Percentiles rank a stretch among this genome's conserved stretches.
phyloP scores from a whole-genome alignment of 768 basidiomycete genomes.

The Leucocoprinus leucothites region DNA sequence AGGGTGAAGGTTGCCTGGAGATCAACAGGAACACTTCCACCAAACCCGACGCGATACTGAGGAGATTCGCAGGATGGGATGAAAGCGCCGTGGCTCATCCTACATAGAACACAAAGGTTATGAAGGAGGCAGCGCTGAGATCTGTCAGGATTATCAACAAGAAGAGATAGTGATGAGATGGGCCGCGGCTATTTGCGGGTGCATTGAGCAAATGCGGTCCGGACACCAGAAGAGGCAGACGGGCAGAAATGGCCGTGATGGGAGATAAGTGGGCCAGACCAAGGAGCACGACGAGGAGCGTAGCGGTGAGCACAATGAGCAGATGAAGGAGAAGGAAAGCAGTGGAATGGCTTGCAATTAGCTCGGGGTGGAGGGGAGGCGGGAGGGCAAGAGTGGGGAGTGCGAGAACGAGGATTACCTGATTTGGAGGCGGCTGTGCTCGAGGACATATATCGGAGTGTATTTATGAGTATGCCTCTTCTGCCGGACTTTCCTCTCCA shows the following conservation, averaged over 20 bases:
- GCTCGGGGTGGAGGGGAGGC: background rate
- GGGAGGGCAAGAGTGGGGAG: background rate
- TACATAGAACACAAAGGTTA: background rate
- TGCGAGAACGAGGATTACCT: slow-evolving; percentile 1
- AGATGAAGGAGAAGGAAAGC: background rate
- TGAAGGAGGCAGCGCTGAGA: background rate
- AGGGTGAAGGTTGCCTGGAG: background rate
- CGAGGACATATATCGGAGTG: slow-evolving; percentile 12
- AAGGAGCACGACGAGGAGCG: background rate
- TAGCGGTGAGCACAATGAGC: background rate
- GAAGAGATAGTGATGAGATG: slow-evolving; percentile 8
- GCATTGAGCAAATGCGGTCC: background rate
- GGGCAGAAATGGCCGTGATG: slow-evolving; percentile 24
- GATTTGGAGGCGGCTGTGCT: slow-evolving; percentile 10
- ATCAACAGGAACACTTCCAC: background rate
- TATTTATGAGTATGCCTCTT: slow-evolving; percentile 11
- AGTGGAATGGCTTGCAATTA: background rate
- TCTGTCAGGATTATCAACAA: slow-evolving; percentile 4
- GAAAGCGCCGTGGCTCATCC: background rate
- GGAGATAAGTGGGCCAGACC: slow-evolving; percentile 13
- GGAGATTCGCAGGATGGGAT: slow-evolving; percentile 4
- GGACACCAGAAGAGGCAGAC: slow-evolving; percentile 5
- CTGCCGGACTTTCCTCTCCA: slow-evolving; percentile 10
- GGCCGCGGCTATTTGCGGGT: slow-evolving; percentile 4
- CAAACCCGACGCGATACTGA: background rate